A percentile compares a stretch with the other conserved stretches of the same genome.
phyloP scores from a whole-genome alignment of 2,329 filamentous ascomycete genomes.

The Aspergillus ruber region DNA sequence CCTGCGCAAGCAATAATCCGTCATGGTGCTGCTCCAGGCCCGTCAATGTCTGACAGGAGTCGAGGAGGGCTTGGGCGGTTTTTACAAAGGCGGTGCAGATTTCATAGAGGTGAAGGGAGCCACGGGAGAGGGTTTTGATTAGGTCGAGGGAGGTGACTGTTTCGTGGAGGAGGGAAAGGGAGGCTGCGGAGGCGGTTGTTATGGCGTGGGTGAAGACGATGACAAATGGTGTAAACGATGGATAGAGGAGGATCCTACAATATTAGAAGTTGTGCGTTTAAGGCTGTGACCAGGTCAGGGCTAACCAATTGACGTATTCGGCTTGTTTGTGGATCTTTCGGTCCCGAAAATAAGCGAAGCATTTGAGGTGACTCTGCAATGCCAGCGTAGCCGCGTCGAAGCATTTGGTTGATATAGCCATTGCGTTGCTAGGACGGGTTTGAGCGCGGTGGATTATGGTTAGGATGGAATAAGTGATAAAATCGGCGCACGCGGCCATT shows the following conservation, averaged over 20 bases:
- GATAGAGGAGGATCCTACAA: conserved; percentile 16
- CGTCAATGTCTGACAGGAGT: conserved; percentile 15
- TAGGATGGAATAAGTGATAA: conserved; percentile 18
- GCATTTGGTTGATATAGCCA: conserved; percentile 20
- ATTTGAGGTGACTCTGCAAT: conserved; percentile 20
- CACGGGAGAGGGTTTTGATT: conserved; percentile 15
- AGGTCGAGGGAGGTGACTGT: conserved; percentile 15
- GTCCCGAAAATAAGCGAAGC: conserved; percentile 19
- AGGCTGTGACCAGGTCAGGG: too few relatives aligned
- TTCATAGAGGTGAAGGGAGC: conserved; percentile 13
- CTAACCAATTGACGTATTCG: conserved; percentile 22
- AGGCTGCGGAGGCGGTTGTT: conserved; percentile 14
- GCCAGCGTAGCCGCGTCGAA: conserved; percentile 19
- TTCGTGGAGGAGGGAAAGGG: conserved; percentile 18
- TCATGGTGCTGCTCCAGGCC: conserved; percentile 18
- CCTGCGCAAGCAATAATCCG: conserved; percentile 16
- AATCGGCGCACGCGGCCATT: conserved; percentile 20
- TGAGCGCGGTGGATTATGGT: conserved; percentile 21
- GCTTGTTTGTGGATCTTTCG: conserved; percentile 20
- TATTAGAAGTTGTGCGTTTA: too few relatives aligned
- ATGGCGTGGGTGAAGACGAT: conserved; percentile 25
- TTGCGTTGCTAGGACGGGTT: conserved; percentile 14
- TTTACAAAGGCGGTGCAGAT: conserved; percentile 19
- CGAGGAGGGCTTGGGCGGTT: conserved; percentile 17
- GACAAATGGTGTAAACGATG: conserved; percentile 21